Evolutionary conservation across 495 filamentous ascomycete genomes (phyloP).

Genomic region (Aspergillus incahuasiensis): DNA sequence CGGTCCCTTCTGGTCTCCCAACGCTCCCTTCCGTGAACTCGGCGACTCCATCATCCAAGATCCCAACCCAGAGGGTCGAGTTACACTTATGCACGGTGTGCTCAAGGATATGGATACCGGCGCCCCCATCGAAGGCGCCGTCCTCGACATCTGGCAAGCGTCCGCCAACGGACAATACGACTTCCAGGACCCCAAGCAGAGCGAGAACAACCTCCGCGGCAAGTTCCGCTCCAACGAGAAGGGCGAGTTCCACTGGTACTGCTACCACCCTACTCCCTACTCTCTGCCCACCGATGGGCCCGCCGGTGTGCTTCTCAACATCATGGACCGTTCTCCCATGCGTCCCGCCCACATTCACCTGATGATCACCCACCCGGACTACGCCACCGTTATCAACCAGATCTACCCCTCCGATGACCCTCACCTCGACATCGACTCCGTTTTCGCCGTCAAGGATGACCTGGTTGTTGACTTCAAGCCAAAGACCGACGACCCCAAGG

Average conservation of each 20-base stretch:
- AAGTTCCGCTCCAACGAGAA: constrained; percentile 76
- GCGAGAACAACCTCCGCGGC: constrained; percentile 76
- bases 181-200: constrained; percentile 79
- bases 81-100: constrained; percentile 70
- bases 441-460: constrained; percentile 64
- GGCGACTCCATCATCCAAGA: constrained; percentile 69
- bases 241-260: constrained; percentile 75
- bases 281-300: constrained; percentile 73
- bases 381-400: constrained; percentile 56
- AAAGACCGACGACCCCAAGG: constrained; percentile 44
- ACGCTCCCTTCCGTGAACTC: constrained; percentile 69
- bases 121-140: constrained; percentile 62
- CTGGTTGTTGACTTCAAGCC: constrained; percentile 61
- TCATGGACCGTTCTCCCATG: constrained; percentile 64
- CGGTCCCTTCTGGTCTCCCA: constrained; percentile 82
- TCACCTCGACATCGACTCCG: constrained; percentile 58
- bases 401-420: constrained; percentile 60
- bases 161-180: constrained; percentile 83
- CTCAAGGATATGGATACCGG: constrained; percentile 69
- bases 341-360: constrained; percentile 48
- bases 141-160: constrained; percentile 85
- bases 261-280: constrained; percentile 77
- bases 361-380: constrained; percentile 46
- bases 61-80: constrained; percentile 56
- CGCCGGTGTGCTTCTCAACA: constrained; percentile 59